Evolutionary conservation across 768 basidiomycete genomes (phyloP), one percentile per base, ranked within the genome.

Genomic region (Pleurotus cornucopiae): DNA sequence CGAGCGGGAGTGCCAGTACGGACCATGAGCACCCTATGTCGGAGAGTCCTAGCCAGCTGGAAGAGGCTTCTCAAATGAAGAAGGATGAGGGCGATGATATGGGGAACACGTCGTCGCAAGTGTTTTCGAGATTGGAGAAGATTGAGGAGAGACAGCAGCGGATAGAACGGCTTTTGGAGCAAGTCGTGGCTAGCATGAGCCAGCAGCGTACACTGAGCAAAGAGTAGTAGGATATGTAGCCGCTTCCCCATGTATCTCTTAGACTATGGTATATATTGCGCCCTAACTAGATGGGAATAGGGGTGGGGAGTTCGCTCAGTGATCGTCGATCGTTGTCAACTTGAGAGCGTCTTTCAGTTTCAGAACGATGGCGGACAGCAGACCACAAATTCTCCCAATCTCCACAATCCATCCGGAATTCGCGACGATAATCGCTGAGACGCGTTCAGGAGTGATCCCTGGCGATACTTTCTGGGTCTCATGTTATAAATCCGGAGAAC

Each of bases 391-490:
- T 39, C 71, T 86, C 4, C 84, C 86, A 4, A 76, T 84, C 21
- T 70, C 78, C 26, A 80, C 81, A 4, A 69, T 84, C 40, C 85
- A 90, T 69, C 82, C 80, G 16, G 81, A 83, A 40, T 84, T 88
- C 58, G 65, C 75, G 3, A 66, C 75, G 39, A 82, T 89, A 1
- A 72, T 89, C 34, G 73, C 79, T 26, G 89, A 93, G 61, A 82
- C 91, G 2, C 70, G 75, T 14, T 76, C 81, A 38, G 86, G 82
- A 0, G 57, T 80, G 2, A 71, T 88, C 0, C 74, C 80, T 0
- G 68, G 65, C 3, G 89, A 91, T 57, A 77, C 77, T 56, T 80
- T 88, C 65, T 92, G 88, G 88, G 68, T 91, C 2, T 91, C 89
- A 2, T 86, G 84, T 64, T 91, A 91, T 71, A 76, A 79, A 56